These are phyloP conservation scores for Cercospora sp. DNA, from an alignment of 2,329 filamentous ascomycete species.

Conservation along the genomic window DNA sequence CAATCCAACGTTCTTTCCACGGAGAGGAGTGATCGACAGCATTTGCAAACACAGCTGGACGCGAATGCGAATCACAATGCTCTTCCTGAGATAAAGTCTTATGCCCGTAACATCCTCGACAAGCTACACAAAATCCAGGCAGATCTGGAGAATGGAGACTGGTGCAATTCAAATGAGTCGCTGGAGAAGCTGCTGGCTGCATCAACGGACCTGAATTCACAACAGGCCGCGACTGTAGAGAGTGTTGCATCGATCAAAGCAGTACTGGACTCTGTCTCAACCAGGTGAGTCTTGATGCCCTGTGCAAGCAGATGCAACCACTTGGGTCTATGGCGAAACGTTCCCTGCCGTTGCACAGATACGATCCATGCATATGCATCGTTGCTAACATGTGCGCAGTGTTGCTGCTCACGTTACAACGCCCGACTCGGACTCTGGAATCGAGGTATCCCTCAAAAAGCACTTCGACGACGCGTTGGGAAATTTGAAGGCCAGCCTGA, in stretches of 20 bases:
- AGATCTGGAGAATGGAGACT: slow-evolving; percentile 13
- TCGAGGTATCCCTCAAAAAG: slow-evolving; percentile 7
- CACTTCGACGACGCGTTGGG: slow-evolving; percentile 25
- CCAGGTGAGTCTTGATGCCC: slow-evolving; percentile 18
- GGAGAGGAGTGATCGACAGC: slow-evolving; percentile 29
- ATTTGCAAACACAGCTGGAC: slow-evolving; percentile 28
- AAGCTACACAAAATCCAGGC: slow-evolving; percentile 31
- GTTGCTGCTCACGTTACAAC: neutral
- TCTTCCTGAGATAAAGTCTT: slow-evolving; percentile 19
- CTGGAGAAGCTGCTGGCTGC: slow-evolving; percentile 26
- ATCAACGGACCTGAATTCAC: slow-evolving; percentile 24
- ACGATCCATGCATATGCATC: neutral
- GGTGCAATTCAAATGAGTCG: slow-evolving; percentile 15
- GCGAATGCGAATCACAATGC: slow-evolving; percentile 17
- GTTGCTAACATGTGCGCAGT: neutral
- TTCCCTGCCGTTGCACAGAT: neutral
- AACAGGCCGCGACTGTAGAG: slow-evolving; percentile 22
- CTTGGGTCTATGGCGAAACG: neutral
- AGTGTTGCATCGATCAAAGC: slow-evolving; percentile 27
- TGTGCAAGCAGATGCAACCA: neutral
- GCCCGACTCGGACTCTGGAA: neutral
- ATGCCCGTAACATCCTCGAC: slow-evolving; percentile 25
- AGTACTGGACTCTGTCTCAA: slow-evolving; percentile 23
- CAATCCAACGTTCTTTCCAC: slow-evolving; percentile 27
- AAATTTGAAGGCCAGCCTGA: slow-evolving; percentile 26